Conservation (phyloP, 805 yeast genomes). For the Saccharomycopsis guyanensis region DNA sequence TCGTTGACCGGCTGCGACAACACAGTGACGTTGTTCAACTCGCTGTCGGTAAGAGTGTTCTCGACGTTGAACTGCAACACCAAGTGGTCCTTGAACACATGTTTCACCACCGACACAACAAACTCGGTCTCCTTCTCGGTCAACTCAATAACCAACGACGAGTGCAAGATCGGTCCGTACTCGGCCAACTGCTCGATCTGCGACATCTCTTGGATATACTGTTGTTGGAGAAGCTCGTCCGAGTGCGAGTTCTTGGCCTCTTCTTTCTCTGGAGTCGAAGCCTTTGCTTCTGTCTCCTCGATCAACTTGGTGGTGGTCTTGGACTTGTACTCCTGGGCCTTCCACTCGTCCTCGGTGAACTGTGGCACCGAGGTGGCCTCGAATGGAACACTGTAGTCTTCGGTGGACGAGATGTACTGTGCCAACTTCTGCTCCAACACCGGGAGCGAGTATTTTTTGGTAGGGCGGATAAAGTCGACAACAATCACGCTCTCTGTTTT, state of each 20-base stretch:
- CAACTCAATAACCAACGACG: slow-evolving; percentile 55
- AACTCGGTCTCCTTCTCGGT: slow-evolving; percentile 93
- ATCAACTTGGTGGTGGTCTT: slow-evolving; percentile 32
- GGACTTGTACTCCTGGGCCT: slow-evolving; percentile 52
- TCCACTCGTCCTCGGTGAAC: slow-evolving; percentile 59
- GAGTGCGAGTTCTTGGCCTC: slow-evolving; percentile 24
- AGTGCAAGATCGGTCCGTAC: slow-evolving; percentile 70
- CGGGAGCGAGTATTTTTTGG: slow-evolving; percentile 62
- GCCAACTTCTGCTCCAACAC: slow-evolving; percentile 74
- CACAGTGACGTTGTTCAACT: slow-evolving; percentile 70
- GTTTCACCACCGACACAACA: slow-evolving; percentile 78
- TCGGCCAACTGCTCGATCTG: slow-evolving; percentile 63
- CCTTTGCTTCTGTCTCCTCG: slow-evolving; percentile 20
- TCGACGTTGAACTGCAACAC: slow-evolving; percentile 76
- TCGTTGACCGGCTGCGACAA: slow-evolving; percentile 57
- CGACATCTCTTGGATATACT: slow-evolving; percentile 61
- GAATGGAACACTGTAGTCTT: slow-evolving; percentile 49
- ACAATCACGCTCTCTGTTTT: slow-evolving; percentile 28
- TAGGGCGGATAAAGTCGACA: slow-evolving; percentile 54
- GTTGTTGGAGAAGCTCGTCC: slow-evolving; percentile 43
- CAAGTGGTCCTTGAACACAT: slow-evolving; percentile 64
- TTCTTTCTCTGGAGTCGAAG: background rate
- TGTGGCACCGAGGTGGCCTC: slow-evolving; percentile 63
- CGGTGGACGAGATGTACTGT: slow-evolving; percentile 50
- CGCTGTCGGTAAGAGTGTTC: slow-evolving; percentile 75